Base-by-base conservation (phyloP, 352 stramenopile genomes). In the Globisporangium alternatum region DNA sequence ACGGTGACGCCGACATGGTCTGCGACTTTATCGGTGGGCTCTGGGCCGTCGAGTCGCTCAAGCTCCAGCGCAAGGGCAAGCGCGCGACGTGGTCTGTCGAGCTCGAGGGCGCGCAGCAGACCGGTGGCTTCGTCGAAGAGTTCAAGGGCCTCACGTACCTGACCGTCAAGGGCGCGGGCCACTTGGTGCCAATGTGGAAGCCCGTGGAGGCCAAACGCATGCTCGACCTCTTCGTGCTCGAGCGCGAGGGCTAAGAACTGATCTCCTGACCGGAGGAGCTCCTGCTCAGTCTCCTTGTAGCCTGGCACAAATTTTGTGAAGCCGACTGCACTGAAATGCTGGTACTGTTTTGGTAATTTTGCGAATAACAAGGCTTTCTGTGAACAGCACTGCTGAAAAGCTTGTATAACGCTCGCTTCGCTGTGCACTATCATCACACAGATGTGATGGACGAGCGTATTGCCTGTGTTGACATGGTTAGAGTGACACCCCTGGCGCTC, bases 161-260 rank as follows among this genome's bases (percentile, higher is more conserved):
- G 53, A 98, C 91, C 0, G 93, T 98, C 62, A 91, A 95, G 57
- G 92, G 90, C 15, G 88, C 89, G 0, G 94, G 94, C 19, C 91
- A 97, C 67, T 78, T 97, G 63, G 91, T 97, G 54, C 92, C 90
- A 0, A 80, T 83, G 67, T 87, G 81, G 68, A 93, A 97, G 65
- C 81, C 81, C 5, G 60, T 77, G 17, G 78, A 88, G 56, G 77
- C 81, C 28, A 85, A 86, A 64, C 72, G 80, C 67, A 89, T 90
- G 81, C 75, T 90, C 37, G 37, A 43, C 8, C 37, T 43, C 37
- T 43, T 43, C 31, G 31, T 35, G 31, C 31, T 35, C 31, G 31
- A 35, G 31, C 3, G 3, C 7, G 31, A 35, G 31, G 31, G 31
- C 7, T 35, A 35, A 35, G 31, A 35, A 3, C 31, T 35, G 31